phyloP scores from a whole-genome alignment of 164 flowering plant genomes.

The Stephania yunnanensis region DNA sequence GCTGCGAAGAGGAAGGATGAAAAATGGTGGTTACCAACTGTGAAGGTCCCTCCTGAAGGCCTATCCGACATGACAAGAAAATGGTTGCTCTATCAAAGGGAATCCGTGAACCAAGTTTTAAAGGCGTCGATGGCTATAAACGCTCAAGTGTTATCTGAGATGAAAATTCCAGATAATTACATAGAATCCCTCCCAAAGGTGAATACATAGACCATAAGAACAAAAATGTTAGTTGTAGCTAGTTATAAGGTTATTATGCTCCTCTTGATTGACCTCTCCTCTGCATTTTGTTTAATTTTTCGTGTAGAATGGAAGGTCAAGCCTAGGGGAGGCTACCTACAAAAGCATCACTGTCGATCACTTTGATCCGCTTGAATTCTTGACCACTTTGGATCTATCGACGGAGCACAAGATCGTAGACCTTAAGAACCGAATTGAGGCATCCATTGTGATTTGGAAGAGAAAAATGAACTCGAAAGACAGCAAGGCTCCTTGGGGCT shows the following conservation, averaged over 20 bases:
- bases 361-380: slow-evolving; percentile 69
- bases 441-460: slow-evolving; percentile 84
- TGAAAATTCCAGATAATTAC: slow-evolving; percentile 75
- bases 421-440: slow-evolving; percentile 80
- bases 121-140: slow-evolving; percentile 96
- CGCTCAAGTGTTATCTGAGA: slow-evolving; percentile 77
- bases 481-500: slow-evolving; percentile 71
- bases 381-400: slow-evolving; percentile 56
- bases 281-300: neutral
- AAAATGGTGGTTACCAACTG: slow-evolving; percentile 88
- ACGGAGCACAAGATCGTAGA: slow-evolving; percentile 81
- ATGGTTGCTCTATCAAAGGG: slow-evolving; percentile 76
- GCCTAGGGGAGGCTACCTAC: slow-evolving; percentile 76
- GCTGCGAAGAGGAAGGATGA: slow-evolving; percentile 47
- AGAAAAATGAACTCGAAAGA: slow-evolving; percentile 79
- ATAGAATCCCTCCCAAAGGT: slow-evolving; percentile 90
- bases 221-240: neutral
- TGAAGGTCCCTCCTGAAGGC: slow-evolving; percentile 63
- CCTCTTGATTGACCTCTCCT: slow-evolving; percentile 2
- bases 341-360: slow-evolving; percentile 69
- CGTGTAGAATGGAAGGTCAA: slow-evolving; percentile 67
- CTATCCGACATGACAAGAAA: slow-evolving; percentile 55
- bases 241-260: neutral
- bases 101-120: slow-evolving; percentile 74
- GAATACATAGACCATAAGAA: slow-evolving; percentile 13